Base-by-base conservation (phyloP, 305 asterid genomes). In the Fraxinus albicans region DNA sequence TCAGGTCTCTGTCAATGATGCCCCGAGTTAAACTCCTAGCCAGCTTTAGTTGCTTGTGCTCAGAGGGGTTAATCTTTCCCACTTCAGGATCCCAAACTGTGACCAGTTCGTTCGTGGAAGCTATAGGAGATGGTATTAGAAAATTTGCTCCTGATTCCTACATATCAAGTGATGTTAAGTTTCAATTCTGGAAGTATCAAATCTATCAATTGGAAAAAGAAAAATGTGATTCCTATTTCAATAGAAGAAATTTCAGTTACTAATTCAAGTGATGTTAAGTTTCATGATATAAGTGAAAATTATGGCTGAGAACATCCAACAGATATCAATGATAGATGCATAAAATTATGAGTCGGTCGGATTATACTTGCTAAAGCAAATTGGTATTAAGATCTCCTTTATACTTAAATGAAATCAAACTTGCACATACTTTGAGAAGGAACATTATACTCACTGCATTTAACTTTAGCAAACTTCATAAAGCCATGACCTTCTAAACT, bases 21-120 rank as follows among this genome's bases (percentile, higher is more conserved):
- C 99, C 99, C 79, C 99, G 99, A 84, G 90, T 96, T 78, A 96
- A 92, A 90, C 98, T 96, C 91, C 99, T 94, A 1, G 99, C 99
- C 85, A 96, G 89, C 91, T 96, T 96, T 77, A 96, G 90, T 84
- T 96, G 99, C 90, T 96, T 96, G 94, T 96, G 99, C 90, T 96
- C 99, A 40, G 99, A 93, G 83, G 98, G 99, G 89, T 96, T 96
- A 34, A 91, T 89, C 85, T 96, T 96, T 84, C 99, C 99, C 58
- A 96, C 91, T 89, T 96, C 99, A 38, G 98, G 99, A 82, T 96
- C 99, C 93, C 98, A 96, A 72, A 96, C 97, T 7, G 93, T 93
- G 82, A 96, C 99, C 81, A 96, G 91, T 85, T 96, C 99, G 79
- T 96, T 96, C 77, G 97, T 92, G 80, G 98, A 96, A 83, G 98